Base-by-base conservation (phyloP, 208 protist species). In the Herpetomonas samuelpessoai region DNA sequence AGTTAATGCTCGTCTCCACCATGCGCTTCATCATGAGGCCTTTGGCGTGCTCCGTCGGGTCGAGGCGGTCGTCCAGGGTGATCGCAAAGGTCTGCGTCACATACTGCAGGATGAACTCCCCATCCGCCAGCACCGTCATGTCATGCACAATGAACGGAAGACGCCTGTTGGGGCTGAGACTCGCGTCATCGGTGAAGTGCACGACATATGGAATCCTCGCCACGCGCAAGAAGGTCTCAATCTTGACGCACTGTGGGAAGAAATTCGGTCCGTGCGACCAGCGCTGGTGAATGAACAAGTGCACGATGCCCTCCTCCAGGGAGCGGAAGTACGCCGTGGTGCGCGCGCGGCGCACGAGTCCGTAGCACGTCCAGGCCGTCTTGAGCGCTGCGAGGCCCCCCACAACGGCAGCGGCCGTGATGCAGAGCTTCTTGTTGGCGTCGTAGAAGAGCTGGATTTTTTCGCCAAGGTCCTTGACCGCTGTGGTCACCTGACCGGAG, bases 231-330 rank as follows among this genome's bases (percentile, higher is more conserved):
- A 87, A 87, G 48, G 79, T 77, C 63, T 91, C 83, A 21, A 91
- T 59, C 62, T 83, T 84, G 4, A 87, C 58, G 55, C 83, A 91
- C 29, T 75, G 74, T 2, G 80, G 65, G 39, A 86, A 91, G 38
- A 78, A 80, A 57, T 87, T 87, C 21, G 80, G 79, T 7, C 83
- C 83, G 65, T 81, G 80, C 35, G 77, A 84, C 79, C 79, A 87
- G 71, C 83, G 83, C 10, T 62, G 80, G 66, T 79, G 71, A 21
- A 87, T 56, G 54, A 85, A 91, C 24, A 91, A 68, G 51, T 91
- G 83, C 19, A 91, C 74, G 19, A 83, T 62, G 49, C 76, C 74
- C 44, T 69, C 63, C 66, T 91, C 77, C 0, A 85, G 66, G 39
- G 39, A 48, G 31, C 71, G 72, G 47, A 91, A 75, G 28, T 56